Evolutionary conservation across 192 early-diverging fungal genomes (phyloP), one percentile per base, ranked within the genome.

Genomic region (Entomortierella beljakovae): DNA sequence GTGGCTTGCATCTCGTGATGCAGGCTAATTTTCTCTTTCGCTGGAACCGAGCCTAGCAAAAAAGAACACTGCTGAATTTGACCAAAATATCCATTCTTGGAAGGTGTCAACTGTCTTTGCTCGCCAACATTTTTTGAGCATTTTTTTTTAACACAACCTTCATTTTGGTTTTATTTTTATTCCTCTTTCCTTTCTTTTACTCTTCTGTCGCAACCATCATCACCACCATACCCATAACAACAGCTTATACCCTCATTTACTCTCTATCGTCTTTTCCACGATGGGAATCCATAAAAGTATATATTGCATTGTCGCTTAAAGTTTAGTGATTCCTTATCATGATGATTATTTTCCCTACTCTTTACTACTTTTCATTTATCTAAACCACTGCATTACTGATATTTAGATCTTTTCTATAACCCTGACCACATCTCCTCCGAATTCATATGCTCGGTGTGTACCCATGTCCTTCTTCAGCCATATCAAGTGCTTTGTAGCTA

Each of bases 271-370:
- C 43, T 46, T 10, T 40, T 20, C 23, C 33, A 20, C 9, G 15
- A 70, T 70, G 68, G 68, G 68, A 37, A 52, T 70, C 31, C 34
- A 70, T 40, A 70, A 70, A 48, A 55, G 68, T 70, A 70, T 16
- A 25, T 40, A 28, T 26, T 22, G 11, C 43, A 46, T 10, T 20
- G 20, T 46, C 43, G 11, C 20, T 40, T 40, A 40, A 40, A 40
- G 37, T 40, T 40, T 6, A 6, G 37, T 8, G 13, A 6, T 4
- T 37, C 25, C 2, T 29, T 11, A 18, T 16, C 23, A 53, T 22
- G 25, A 23, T 11, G 51, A 22, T 11, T 53, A 7, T 20, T 22
- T 25, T 18, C 31, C 31, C 54, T 56, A 31, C 11, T 37, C 10
- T 18, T n/a, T 1, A 37, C 34, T 22, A 37, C 3, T 15, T 8